Percentiles rank a stretch among this genome's conserved stretches.
Evolutionary conservation across 2,329 filamentous ascomycete species (phyloP).

Genomic region (Neonectria neomacrospora): DNA sequence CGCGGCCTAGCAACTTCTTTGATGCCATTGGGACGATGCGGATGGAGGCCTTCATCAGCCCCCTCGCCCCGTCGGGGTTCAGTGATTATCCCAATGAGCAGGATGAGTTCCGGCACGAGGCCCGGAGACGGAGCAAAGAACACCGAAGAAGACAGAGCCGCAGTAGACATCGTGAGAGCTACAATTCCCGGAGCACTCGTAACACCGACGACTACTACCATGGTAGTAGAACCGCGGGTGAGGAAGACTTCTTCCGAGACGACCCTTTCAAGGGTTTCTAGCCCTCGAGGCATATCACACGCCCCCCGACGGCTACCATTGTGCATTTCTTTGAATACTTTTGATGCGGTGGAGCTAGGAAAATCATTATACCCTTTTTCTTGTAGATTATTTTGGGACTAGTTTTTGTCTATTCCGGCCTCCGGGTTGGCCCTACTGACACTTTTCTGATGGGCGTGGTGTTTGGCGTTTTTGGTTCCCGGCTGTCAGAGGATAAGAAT

Average conservation of each 20-base stretch:
- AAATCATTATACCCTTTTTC: constrained; percentile 43
- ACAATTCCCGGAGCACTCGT: constrained; percentile 57
- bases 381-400: constrained; percentile 38
- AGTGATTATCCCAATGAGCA: constrained; percentile 61
- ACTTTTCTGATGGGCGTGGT: constrained; percentile 29
- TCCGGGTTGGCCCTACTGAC: constrained; percentile 16
- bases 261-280: constrained; percentile 73
- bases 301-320: constrained; percentile 18
- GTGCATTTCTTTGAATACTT: constrained; percentile 33
- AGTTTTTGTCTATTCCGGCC: constrained; percentile 17
- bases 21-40: constrained; percentile 90
- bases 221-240: constrained; percentile 58
- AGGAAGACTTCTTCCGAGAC: constrained; percentile 68
- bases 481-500: constrained; percentile 12
- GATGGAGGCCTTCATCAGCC: constrained; percentile 95
- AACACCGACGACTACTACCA: constrained; percentile 61
- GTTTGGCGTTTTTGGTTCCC: constrained; percentile 24
- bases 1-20: constrained; percentile 73
- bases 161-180: constrained; percentile 64
- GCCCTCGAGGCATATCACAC: constrained; percentile 25
- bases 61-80: constrained; percentile 62
- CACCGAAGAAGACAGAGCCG: constrained; percentile 63
- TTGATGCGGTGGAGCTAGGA: constrained; percentile 27
- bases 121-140: constrained; percentile 67
- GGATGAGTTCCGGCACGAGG: constrained; percentile 60